Base-by-base conservation (phyloP, 2,329 filamentous ascomycete genomes). In the Cladosporium halotolerans region DNA sequence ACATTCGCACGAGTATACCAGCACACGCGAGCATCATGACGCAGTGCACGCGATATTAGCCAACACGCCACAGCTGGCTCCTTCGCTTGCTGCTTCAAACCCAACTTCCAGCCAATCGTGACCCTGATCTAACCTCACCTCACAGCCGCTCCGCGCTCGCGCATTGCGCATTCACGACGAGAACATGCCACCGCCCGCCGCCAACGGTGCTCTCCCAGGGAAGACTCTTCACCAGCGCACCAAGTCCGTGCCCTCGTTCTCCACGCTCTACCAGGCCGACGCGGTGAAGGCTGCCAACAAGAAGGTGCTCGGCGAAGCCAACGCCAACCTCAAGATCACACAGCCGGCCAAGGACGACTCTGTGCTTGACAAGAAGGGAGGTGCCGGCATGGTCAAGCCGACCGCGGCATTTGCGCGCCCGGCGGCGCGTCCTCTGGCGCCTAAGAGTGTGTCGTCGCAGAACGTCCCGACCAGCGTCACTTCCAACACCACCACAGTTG, bases 181-280 rank as follows among this genome's bases (percentile, higher is more conserved):
- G 72, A 93, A 93, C 70, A 72, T 77, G 55, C 60, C 61, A 14
- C 64, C 61, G 11, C 67, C 68, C 9, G 61, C 69, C 49, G 60
- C 66, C 43, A 66, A 66, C 46, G 73, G 77, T 51, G 71, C 69
- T 41, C 66, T 68, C 50, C 58, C 76, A 56, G 79, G 80, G 61
- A 83, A 83, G 67, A 74, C 79, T 50, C 74, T 90, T 57, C 88
- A 95, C 63, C 84, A 89, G 63, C 85, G 86, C 58, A 85, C 89
- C 73, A 95, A 95, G 72, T 95, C 90, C 8, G 84, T 79, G 33
- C 83, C 70, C 70, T 85, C 72, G 71, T 79, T 78, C 60, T 88
- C 73, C 44, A 76, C 76, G 61, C 67, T 78, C 56, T 51, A 51
- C 48, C 74, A 78, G 57, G 77, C 75, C 46, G 77, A 74, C 54